Conservation (phyloP, 495 filamentous ascomycete genomes). For the Rhypophila decipiens region DNA sequence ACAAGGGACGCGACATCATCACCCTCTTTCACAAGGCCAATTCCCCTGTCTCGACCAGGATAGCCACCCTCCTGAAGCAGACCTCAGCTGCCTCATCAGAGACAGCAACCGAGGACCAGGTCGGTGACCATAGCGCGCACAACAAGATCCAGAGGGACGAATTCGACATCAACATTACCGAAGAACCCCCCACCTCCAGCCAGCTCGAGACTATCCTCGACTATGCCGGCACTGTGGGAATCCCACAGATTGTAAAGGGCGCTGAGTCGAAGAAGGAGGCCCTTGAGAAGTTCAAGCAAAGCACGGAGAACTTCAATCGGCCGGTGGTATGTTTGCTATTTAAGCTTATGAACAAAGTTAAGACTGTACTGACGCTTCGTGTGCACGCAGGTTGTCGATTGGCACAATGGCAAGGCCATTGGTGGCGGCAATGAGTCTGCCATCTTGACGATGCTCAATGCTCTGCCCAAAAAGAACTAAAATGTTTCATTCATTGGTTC, state of each 20-base stretch:
- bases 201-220: constrained; percentile 85
- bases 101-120: constrained; percentile 59
- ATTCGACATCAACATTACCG: constrained; percentile 83
- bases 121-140: constrained; percentile 51
- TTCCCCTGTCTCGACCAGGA: constrained; percentile 56
- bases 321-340: constrained; percentile 55
- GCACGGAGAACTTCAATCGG: constrained; percentile 53
- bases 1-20: constrained; percentile 82
- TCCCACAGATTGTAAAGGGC: constrained; percentile 59
- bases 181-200: constrained; percentile 70
- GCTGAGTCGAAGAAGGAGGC: constrained; percentile 69
- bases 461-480: constrained; percentile 46
- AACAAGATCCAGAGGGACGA: constrained; percentile 44
- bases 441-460: constrained; percentile 69
- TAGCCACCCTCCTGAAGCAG: constrained; percentile 69
- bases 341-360: not conserved
- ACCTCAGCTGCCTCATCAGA: constrained; percentile 54
- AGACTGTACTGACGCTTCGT: constrained; percentile 8
- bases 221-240: constrained; percentile 57
- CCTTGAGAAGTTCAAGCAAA: constrained; percentile 60
- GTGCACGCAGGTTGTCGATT: constrained; percentile 68
- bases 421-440: constrained; percentile 73
- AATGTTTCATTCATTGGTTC: not conserved
- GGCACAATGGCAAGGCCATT: constrained; percentile 80
- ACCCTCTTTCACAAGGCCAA: constrained; percentile 89